Conservation (phyloP, 495 filamentous ascomycete species). For the Neurospora cerealis region DNA sequence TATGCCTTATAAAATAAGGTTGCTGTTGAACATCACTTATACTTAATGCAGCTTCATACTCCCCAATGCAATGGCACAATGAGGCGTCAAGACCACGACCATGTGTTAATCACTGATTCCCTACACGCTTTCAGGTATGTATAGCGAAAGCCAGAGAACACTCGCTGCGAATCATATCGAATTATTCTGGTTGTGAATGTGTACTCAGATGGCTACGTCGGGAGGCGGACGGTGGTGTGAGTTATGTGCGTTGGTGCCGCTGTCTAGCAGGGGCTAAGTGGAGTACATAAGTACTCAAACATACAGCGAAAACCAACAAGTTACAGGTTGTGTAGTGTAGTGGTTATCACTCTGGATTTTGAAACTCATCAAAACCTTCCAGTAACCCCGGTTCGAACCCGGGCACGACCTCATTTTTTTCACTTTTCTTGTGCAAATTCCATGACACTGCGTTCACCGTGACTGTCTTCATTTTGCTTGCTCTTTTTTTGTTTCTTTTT, state of each 20-base stretch:
- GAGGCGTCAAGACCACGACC: background rate
- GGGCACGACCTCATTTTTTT: background rate
- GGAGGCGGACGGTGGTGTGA: background rate
- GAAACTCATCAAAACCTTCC: background rate
- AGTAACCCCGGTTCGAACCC: background rate
- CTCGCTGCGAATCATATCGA: background rate
- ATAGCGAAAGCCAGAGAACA: background rate
- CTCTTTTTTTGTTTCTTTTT: background rate
- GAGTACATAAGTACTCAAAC: background rate
- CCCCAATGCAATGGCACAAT: background rate
- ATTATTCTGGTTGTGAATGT: background rate
- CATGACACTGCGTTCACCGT: background rate
- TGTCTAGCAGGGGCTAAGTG: background rate
- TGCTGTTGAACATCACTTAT: background rate
- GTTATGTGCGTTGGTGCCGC: background rate
- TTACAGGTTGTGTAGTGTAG: background rate
- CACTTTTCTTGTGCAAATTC: background rate
- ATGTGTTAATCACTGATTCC: background rate
- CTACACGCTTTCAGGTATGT: no score
- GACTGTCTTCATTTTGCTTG: background rate
- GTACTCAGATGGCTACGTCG: background rate
- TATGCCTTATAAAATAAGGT: background rate
- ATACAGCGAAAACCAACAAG: background rate
- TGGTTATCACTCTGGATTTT: conserved; percentile 1
- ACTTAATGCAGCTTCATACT: background rate